phyloP scores from a whole-genome alignment of 169 alveolate genomes.

The Plasmodium gaboni region DNA sequence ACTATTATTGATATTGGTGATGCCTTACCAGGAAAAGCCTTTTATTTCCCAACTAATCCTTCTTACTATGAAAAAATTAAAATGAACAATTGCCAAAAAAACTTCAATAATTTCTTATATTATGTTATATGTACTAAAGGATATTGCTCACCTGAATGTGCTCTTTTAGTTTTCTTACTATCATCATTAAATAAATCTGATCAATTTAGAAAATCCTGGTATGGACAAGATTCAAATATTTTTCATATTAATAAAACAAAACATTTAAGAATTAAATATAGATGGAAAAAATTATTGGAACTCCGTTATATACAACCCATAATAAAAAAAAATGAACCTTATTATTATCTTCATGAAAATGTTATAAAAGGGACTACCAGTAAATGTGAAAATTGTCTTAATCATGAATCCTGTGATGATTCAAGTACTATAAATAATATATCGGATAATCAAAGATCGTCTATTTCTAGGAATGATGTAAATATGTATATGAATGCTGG shows the following conservation, averaged over 20 bases:
- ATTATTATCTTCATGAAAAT: neutral
- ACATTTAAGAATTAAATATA: conserved; percentile 70
- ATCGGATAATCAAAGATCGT: too few relatives aligned
- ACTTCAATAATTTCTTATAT: conserved; percentile 52
- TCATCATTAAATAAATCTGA: conserved; percentile 79
- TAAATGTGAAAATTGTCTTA: too few relatives aligned
- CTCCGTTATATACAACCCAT: conserved; percentile 68
- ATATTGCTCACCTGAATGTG: conserved; percentile 84
- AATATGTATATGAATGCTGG: too few relatives aligned
- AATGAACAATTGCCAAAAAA: conserved; percentile 41
- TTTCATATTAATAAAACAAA: conserved; percentile 72
- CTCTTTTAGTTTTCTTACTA: conserved; percentile 80
- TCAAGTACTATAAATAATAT: too few relatives aligned
- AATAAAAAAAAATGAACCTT: conserved; percentile 29
- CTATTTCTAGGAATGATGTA: too few relatives aligned
- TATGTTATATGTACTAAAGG: conserved; percentile 85
- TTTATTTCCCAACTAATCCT: conserved; percentile 80
- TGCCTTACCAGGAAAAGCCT: conserved; percentile 81
- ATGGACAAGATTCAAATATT: conserved; percentile 69
- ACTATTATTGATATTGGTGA: conserved; percentile 84
- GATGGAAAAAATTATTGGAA: conserved; percentile 79
- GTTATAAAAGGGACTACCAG: too few relatives aligned
- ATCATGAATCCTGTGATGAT: too few relatives aligned
- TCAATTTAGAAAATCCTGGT: conserved; percentile 81
- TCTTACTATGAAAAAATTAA: conserved; percentile 72